Conservation (phyloP, 805 yeast species). For the Lipomyces lipofer region DNA sequence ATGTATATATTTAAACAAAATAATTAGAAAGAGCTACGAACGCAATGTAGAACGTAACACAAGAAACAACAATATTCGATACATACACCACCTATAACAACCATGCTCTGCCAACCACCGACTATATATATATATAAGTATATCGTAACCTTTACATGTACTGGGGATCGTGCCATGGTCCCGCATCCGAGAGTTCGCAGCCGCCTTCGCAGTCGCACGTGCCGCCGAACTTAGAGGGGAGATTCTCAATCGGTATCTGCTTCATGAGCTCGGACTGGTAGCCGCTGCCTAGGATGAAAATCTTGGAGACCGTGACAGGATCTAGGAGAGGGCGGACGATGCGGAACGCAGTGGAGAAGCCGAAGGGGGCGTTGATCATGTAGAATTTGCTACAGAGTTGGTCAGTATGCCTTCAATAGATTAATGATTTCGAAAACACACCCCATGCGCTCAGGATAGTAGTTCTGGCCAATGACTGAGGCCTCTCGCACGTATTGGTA, state of each 20-base stretch:
- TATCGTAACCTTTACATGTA: slow-evolving; percentile 48
- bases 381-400: slow-evolving; percentile 55
- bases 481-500: slow-evolving; percentile 89
- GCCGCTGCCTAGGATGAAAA: slow-evolving; percentile 77
- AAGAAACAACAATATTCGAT: too few species aligned
- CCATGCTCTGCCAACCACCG: too few species aligned
- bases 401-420: background rate
- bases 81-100: too few species aligned
- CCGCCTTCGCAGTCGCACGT: slow-evolving; percentile 68
- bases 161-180: slow-evolving; percentile 94
- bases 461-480: slow-evolving; percentile 90
- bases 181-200: slow-evolving; percentile 81
- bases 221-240: slow-evolving; percentile 92
- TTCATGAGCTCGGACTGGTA: slow-evolving; percentile 81
- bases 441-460: slow-evolving; percentile 99
- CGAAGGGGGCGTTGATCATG: slow-evolving; percentile 94
- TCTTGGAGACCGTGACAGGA: slow-evolving; percentile 95
- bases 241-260: slow-evolving; percentile 90
- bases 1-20: too few species aligned
- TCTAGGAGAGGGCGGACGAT: slow-evolving; percentile 91
- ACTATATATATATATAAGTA: too few species aligned
- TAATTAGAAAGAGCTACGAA: too few species aligned
- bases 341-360: slow-evolving; percentile 91
- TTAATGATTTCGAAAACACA: slow-evolving; percentile 40
- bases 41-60: too few species aligned